These are phyloP conservation scores for Lupinus albus DNA, from an alignment of 306 rosid species.

Conservation along the genomic window DNA sequence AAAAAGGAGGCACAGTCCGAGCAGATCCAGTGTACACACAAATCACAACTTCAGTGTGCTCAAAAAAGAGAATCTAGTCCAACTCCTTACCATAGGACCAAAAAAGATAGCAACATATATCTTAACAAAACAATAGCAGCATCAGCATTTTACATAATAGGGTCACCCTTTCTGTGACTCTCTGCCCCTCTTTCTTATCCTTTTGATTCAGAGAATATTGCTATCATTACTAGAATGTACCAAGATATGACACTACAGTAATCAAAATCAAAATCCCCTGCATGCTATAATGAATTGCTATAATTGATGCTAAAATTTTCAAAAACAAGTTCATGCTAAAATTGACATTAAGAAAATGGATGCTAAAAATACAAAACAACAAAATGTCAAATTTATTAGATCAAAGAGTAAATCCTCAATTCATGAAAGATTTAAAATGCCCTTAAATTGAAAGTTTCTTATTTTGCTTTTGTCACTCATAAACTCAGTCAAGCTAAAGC, in stretches of 20 bases:
- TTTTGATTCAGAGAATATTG: constrained; percentile 34
- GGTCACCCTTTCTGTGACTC: too few species aligned
- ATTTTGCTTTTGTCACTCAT: background rate
- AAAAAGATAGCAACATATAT: background rate
- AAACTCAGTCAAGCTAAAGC: too few species aligned
- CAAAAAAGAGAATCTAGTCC: constrained; percentile 42
- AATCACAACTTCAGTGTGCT: constrained; percentile 6
- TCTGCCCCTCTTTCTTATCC: constrained; percentile 28
- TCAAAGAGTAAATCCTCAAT: background rate
- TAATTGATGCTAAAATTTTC: background rate
- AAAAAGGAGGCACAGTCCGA: constrained; percentile 37
- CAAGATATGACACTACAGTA: constrained; percentile 26
- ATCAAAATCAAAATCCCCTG: constrained; percentile 16
- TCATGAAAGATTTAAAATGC: too few species aligned
- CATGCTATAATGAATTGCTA: constrained; percentile 30
- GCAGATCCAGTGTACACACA: constrained; percentile 49
- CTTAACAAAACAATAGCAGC: constrained; percentile 10
- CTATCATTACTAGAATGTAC: constrained; percentile 39
- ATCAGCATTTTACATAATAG: background rate
- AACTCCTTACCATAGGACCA: constrained; percentile 25
- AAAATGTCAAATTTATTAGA: background rate
- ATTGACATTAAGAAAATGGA: too few species aligned
- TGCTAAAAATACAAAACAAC: too few species aligned
- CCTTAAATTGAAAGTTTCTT: background rate
- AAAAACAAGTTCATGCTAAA: background rate